Base-by-base conservation (phyloP, 208 protist species). In the Leishmania major region DNA sequence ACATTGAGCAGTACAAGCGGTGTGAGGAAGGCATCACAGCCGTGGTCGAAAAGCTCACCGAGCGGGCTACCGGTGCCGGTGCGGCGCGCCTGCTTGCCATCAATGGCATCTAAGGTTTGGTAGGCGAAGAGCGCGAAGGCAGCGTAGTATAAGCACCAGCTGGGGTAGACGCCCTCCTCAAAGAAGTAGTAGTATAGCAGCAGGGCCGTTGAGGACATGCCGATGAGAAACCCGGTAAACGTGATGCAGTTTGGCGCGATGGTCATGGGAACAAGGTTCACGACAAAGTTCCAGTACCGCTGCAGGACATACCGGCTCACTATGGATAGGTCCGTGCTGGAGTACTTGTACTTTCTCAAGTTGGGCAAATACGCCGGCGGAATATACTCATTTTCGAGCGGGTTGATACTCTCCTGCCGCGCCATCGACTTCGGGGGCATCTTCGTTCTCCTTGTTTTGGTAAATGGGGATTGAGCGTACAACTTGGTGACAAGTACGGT, bases 31-130 rank as follows among this genome's bases (percentile, higher is more conserved):
- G 94, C 94, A 84, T 99, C 97, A 83, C 94, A 98, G 78, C 98
- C 98, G 92, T 99, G 98, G 80, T 99, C 98, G 81, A 99, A 99
- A 17, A 99, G 85, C 80, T 99, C 97, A 37, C 98, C 98, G 4
- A 99, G 88, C 3, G 98, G 97, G 49, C 96, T 97, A 31, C 88
- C 89, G 3, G 93, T 89, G 43, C 92, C 89, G 15, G 98, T 99
- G 75, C 98, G 88, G 11, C 97, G 92, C 0, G 98, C 98, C 84
- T 99, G 98, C 83, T 99, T 99, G 35, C 98, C 98, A 82, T 99
- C 98, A 45, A 99, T 92, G 31, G 98, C 98, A 79, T 99, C 98
- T 67, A 99, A 81, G 25, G 98, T 99, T 88, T 99, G 95, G 79
- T 98, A 98, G 19, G 77, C 59, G 80, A 98, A 98, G 2, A 98